These are phyloP conservation scores for Aspergillus versicolor DNA, from an alignment of 2,329 filamentous ascomycete genomes.

Conservation along the genomic window DNA sequence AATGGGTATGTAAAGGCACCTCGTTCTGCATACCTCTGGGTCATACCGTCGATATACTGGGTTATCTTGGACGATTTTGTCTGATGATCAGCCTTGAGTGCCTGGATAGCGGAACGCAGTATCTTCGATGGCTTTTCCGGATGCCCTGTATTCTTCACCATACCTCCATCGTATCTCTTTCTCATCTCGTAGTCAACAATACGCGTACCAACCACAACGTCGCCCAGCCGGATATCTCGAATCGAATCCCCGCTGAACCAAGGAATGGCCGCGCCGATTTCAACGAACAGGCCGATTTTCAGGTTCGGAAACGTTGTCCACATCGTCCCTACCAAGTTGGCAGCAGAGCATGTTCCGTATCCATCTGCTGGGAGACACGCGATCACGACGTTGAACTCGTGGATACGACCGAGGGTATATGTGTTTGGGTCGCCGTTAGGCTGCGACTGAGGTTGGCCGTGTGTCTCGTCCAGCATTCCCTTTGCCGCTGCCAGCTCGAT, in stretches of 20 bases:
- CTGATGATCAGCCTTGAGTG: background rate
- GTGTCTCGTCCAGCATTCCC: background rate
- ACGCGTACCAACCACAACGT: background rate
- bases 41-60: background rate
- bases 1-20: background rate
- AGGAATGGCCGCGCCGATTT: background rate
- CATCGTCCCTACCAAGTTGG: background rate
- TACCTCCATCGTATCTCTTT: background rate
- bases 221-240: background rate
- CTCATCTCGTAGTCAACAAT: background rate
- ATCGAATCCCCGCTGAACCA: rapidly evolving
- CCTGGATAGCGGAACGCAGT: background rate
- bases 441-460: background rate
- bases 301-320: background rate
- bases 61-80: background rate
- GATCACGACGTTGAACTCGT: background rate
- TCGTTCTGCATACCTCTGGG: rapidly evolving
- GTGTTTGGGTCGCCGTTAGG: background rate
- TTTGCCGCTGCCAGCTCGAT: background rate
- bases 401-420: background rate
- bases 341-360: background rate
- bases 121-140: background rate
- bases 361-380: background rate
- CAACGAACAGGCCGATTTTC: background rate
- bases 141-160: background rate